A percentile compares a stretch with the other conserved stretches of the same genome.
Evolutionary conservation across 768 basidiomycete species (phyloP).

Genomic region (Kwoniella shandongensis): DNA sequence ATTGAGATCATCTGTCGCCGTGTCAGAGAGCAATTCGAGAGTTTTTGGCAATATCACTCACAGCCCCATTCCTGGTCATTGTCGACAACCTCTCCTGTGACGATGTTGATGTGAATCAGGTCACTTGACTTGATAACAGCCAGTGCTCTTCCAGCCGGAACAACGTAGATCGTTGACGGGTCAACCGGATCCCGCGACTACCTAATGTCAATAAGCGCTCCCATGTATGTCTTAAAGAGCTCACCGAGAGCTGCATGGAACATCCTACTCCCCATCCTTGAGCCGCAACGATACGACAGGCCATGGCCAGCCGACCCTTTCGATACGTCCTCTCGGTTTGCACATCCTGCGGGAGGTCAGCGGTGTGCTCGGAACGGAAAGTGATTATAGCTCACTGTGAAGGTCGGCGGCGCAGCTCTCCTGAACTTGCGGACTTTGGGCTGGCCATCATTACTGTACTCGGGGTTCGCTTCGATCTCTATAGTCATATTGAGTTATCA

Average conservation of each 20-base stretch:
- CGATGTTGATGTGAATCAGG: conserved; percentile 6
- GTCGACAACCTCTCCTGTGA: conserved; percentile 2
- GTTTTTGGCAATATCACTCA: background rate
- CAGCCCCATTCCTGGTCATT: conserved; percentile 9
- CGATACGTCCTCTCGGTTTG: conserved; percentile 5
- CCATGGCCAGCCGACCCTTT: conserved; percentile 13
- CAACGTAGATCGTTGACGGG: conserved; percentile 6
- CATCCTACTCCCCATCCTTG: conserved; percentile 18
- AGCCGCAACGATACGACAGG: conserved; percentile 11
- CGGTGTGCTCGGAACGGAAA: background rate
- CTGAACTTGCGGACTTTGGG: conserved; percentile 9
- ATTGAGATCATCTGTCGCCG: conserved; percentile 6
- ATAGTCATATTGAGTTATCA: conserved; percentile 6
- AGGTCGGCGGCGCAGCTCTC: conserved; percentile 10
- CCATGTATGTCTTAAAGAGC: background rate
- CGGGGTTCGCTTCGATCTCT: conserved; percentile 1
- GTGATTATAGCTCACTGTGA: background rate
- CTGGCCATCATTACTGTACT: background rate
- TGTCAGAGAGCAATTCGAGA: background rate
- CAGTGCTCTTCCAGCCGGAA: conserved; percentile 12
- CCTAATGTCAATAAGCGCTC: background rate
- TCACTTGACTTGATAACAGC: conserved; percentile 10
- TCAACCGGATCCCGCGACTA: conserved; percentile 13
- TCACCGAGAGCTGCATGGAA: conserved; percentile 14
- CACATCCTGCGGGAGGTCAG: conserved; percentile 5